These are phyloP conservation scores for Populus hybrid DNA, from an alignment of 441 rosid genomes.

Conservation along the genomic window DNA sequence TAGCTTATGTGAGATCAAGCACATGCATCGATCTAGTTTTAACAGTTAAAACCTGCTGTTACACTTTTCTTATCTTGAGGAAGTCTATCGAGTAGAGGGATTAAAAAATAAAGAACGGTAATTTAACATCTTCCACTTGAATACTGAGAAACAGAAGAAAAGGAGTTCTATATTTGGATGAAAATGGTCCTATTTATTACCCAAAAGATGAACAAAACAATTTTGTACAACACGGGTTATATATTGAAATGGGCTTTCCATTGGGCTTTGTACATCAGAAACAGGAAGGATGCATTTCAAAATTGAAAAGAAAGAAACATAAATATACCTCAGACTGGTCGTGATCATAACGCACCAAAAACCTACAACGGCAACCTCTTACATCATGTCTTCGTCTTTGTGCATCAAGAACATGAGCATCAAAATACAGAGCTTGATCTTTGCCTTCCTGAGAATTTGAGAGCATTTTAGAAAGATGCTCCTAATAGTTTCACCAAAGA, in stretches of 20 bases:
- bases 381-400: slow-evolving; percentile 97
- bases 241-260: neutral
- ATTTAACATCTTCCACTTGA: neutral
- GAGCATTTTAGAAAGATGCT: neutral
- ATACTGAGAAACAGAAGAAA: neutral
- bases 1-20: neutral
- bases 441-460: slow-evolving; percentile 81
- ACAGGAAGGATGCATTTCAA: neutral
- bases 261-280: neutral
- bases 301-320: slow-evolving; percentile 9
- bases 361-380: slow-evolving; percentile 98
- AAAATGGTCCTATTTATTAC: neutral
- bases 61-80: no score
- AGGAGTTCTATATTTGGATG: neutral
- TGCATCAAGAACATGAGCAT: slow-evolving; percentile 95
- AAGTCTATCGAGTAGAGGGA: neutral
- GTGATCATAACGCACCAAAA: slow-evolving; percentile 95
- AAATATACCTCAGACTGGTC: slow-evolving; percentile 86
- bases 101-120: neutral
- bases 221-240: neutral
- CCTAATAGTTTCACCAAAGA: neutral
- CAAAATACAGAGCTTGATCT: slow-evolving; percentile 97
- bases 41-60: neutral
- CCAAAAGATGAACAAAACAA: neutral
- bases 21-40: neutral